Conservation (phyloP, 495 filamentous ascomycete genomes). For the Penicillium arizonense region DNA sequence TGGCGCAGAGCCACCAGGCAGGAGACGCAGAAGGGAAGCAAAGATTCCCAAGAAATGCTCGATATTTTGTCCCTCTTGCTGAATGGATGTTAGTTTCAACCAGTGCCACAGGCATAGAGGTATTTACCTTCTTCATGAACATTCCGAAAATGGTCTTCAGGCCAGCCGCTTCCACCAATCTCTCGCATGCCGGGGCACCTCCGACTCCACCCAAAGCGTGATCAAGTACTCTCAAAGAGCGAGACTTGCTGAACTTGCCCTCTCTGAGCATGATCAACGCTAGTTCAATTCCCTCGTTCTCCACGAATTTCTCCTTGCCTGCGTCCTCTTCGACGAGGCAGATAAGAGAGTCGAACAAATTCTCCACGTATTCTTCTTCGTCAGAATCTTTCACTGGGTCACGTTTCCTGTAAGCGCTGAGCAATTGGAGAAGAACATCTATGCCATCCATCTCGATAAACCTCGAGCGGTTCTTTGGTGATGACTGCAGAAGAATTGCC, state of each 20-base stretch:
- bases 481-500: slow-evolving; percentile 79
- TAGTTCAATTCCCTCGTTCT: slow-evolving; percentile 90
- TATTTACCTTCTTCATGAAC: slow-evolving; percentile 81
- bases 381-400: slow-evolving; percentile 85
- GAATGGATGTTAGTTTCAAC: slow-evolving; percentile 19
- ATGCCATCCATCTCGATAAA: slow-evolving; percentile 69
- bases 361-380: slow-evolving; percentile 93
- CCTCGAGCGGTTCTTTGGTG: slow-evolving; percentile 57
- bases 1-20: slow-evolving; percentile 76
- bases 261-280: slow-evolving; percentile 85
- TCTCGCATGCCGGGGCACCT: slow-evolving; percentile 61
- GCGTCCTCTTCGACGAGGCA: slow-evolving; percentile 72
- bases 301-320: slow-evolving; percentile 81
- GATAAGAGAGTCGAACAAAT: slow-evolving; percentile 80
- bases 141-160: slow-evolving; percentile 80
- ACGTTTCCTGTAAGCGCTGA: slow-evolving; percentile 83
- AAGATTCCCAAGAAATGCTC: slow-evolving; percentile 93
- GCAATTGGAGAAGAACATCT: slow-evolving; percentile 77
- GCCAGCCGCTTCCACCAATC: slow-evolving; percentile 78
- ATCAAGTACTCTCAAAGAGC: slow-evolving; percentile 78
- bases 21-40: slow-evolving; percentile 72
- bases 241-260: slow-evolving; percentile 73
- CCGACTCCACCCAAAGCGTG: slow-evolving; percentile 67
- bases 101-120: background rate
- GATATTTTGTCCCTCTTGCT: slow-evolving; percentile 63